Evolutionary conservation across 106 monocot species (phyloP).

Genomic region (Posidonia australis): DNA sequence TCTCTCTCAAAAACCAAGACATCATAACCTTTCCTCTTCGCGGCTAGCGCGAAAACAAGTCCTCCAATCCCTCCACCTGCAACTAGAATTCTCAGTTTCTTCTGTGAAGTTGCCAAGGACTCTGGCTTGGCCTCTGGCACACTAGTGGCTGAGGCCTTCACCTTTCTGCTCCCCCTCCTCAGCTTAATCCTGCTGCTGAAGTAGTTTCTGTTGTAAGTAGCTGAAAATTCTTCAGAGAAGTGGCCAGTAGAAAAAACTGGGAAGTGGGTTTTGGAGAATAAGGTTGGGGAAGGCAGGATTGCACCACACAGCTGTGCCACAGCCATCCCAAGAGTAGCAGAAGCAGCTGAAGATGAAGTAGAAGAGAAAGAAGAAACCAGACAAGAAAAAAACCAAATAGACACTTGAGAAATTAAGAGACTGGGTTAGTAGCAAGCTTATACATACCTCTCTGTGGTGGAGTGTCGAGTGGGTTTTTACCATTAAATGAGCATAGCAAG

Average conservation of each 20-base stretch:
- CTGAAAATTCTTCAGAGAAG: background rate
- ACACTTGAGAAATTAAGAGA: background rate
- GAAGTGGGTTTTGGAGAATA: slow-evolving; percentile 24
- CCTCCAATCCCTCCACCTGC: slow-evolving; percentile 81
- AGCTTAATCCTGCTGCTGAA: background rate
- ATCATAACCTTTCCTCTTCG: slow-evolving; percentile 63
- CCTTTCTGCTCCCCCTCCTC: background rate
- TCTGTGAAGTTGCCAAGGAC: background rate
- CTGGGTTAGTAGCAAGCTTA: background rate
- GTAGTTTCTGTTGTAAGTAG: background rate
- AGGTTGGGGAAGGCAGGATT: slow-evolving; percentile 14
- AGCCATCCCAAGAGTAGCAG: slow-evolving; percentile 2
- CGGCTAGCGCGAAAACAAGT: slow-evolving; percentile 59
- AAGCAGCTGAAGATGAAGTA: background rate
- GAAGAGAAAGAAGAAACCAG: background rate
- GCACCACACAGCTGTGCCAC: slow-evolving; percentile 7
- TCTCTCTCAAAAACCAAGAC: slow-evolving; percentile 78
- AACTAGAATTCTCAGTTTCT: slow-evolving; percentile 38
- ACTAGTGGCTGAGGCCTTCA: slow-evolving; percentile 1
- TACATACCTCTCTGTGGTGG: background rate
- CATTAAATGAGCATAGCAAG: background rate
- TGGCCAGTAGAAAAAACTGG: background rate
- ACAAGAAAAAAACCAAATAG: background rate
- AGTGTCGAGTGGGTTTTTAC: background rate
- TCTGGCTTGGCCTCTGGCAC: background rate